Evolutionary conservation across 768 basidiomycete genomes (phyloP).

Genomic region (Mycena olivaceomarginata): DNA sequence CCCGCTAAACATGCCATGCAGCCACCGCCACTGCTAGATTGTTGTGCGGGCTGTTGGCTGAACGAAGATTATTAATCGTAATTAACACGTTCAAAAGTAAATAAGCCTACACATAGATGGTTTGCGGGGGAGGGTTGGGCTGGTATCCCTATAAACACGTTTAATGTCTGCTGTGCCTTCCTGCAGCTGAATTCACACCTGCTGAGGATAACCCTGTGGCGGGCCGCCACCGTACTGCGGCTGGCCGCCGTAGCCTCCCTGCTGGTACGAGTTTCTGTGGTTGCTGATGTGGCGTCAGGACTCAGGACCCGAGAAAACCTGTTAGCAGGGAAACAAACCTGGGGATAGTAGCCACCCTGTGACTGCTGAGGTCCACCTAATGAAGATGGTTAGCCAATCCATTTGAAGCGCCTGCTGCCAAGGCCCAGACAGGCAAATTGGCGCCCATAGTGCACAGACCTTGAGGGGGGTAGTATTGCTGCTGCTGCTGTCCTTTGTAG

Average conservation of each 20-base stretch:
- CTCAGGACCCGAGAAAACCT: neutral
- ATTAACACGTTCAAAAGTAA: neutral
- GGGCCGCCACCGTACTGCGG: constrained; percentile 48
- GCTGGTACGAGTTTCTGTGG: constrained; percentile 83
- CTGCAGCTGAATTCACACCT: constrained; percentile 43
- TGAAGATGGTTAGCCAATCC: constrained; percentile 21
- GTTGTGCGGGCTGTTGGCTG: constrained; percentile 72
- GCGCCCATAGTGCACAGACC: constrained; percentile 57
- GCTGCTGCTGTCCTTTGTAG: constrained; percentile 70
- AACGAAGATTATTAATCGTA: neutral
- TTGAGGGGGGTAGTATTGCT: constrained; percentile 73
- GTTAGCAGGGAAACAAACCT: constrained; percentile 51
- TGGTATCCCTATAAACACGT: constrained; percentile 63
- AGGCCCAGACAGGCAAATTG: neutral
- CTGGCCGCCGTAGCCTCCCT: constrained; percentile 32
- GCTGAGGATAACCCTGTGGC: constrained; percentile 70
- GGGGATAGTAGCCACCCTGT: constrained; percentile 84
- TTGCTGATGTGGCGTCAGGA: constrained; percentile 63
- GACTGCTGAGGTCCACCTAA: constrained; percentile 67
- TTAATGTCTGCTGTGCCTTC: too few species aligned
- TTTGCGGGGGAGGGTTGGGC: constrained; percentile 79
- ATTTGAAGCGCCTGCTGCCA: neutral
- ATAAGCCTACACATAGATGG: constrained; percentile 82
- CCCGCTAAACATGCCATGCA: constrained; percentile 82
- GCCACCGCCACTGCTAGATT: constrained; percentile 64